Base-by-base conservation (phyloP, 164 flowering plant genomes). In the Saururus chinensis region DNA sequence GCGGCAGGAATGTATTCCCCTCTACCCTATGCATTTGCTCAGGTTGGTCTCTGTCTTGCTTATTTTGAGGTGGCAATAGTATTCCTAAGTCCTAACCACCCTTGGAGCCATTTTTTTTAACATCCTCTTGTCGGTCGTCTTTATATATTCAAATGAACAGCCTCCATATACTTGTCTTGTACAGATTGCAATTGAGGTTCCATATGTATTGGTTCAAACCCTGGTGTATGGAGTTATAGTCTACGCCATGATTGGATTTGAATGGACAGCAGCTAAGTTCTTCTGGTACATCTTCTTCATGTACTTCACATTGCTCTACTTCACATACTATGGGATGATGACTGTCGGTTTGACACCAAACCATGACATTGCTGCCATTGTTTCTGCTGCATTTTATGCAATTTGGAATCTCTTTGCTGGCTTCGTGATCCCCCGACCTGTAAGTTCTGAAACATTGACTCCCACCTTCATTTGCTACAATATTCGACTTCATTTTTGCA, bases 331-430 rank as follows among this genome's bases (percentile, higher is more conserved):
- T n/a, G n/a, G n/a, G n/a, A n/a, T n/a, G 88, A 83, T 86, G 92
- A 61, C 84, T 9, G 87, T 84, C 7, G 88, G 80, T 37, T 55
- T 82, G 40, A 82, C 85, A 26, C 92, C 92, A 35, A 82, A 84
- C 69, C 80, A 73, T 21, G 63, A 74, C 57, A 70, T 82, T 57
- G 85, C 87, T 37, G 74, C 81, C 24, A 78, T 84, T 10, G 64
- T 83, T 56, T 74, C 88, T 9, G 42, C 84, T 53, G 73, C 79
- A 20, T 82, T 82, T 60, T 86, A 80, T 55, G 75, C 76, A n/a
- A 21, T 84, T 13, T 86, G 86, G 88, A 80, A 79, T 68, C 67
- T 85, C 58, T 83, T 86, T 61, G 70, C 84, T 3, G 86, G 91
- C 19, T 85, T 83, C 58, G 41, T 83, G 12, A 53, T 85, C 57